These are phyloP conservation scores for Macrocybe gigantea DNA, from an alignment of 768 basidiomycete species.

Conservation along the genomic window DNA sequence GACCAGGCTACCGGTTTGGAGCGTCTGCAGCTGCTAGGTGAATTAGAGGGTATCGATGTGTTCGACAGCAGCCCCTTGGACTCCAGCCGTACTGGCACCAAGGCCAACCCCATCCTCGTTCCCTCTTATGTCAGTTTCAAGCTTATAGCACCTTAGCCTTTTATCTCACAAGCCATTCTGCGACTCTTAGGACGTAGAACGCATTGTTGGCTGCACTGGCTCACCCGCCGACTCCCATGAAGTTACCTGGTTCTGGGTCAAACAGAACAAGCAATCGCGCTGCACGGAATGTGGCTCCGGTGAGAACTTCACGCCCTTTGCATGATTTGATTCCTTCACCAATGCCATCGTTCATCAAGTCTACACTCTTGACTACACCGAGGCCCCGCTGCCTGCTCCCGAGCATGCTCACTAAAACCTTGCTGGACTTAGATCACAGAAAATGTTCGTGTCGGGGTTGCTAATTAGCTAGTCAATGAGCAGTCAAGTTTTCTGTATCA, in stretches of 20 bases:
- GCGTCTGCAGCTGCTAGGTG: conserved; percentile 88
- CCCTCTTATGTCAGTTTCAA: conserved; percentile 66
- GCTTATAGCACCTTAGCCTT: not conserved
- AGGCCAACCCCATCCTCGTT: conserved; percentile 82
- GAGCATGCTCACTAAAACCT: not conserved
- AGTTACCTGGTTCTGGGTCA: conserved; percentile 75
- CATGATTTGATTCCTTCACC: not conserved
- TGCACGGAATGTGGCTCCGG: conserved; percentile 95
- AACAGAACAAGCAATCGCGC: conserved; percentile 62
- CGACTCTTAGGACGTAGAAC: conserved; percentile 58
- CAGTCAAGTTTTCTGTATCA: no score
- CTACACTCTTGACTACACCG: conserved; percentile 26
- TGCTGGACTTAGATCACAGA: conserved; percentile 8
- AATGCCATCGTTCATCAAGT: conserved; percentile 23
- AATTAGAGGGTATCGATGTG: conserved; percentile 80
- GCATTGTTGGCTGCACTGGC: conserved; percentile 92
- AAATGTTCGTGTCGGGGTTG: not conserved
- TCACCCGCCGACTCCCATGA: conserved; percentile 95
- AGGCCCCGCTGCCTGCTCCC: not conserved
- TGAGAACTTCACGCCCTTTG: conserved; percentile 29
- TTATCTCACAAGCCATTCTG: not conserved
- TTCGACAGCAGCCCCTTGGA: conserved; percentile 88
- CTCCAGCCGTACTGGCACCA: conserved; percentile 81
- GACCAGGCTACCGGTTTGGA: conserved; percentile 96
- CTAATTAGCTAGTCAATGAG: not conserved